Evolutionary conservation across 306 rosid genomes (phyloP), one percentile per base, ranked within the genome.

Genomic region (Fragaria iinumae): DNA sequence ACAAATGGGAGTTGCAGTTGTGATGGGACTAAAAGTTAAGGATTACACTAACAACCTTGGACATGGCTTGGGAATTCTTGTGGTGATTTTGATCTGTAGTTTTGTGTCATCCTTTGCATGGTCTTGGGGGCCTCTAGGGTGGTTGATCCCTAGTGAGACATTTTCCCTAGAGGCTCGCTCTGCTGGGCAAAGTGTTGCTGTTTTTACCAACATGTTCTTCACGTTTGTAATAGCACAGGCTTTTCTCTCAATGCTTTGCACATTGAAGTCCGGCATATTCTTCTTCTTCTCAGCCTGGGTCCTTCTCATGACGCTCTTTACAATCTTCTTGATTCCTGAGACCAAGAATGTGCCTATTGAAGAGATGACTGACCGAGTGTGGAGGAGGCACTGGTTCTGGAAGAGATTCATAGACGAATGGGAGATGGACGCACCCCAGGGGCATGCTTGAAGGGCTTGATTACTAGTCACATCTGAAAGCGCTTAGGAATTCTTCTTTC

Each of bases 321-420:
- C 86, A 2, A 20, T 90, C 27, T 88, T 91, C 77, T 72, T 91
- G 20, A 49, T 93, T 11, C 98, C 98, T 0, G 97, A 93, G 86
- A 93, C 98, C 0, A 93, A 93, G 84, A 86, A 86, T 34, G 68
- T 93, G 39, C 97, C 98, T 1, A 93, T 93, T 36, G 98, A 93
- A 75, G 97, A 91, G 80, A 93, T 91, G 97, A 76, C 79, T 0
- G 85, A 91, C 11, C 82, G 86, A 10, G 98, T 90, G 2, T 91
- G 97, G 97, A 88, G 82, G 77, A 80, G 71, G n/a, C 97, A 93
- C 53, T 91, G 98, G 98, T 67, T 86, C 18, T 93, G 98, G 98
- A 93, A 81, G 88, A 83, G 90, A 62, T 93, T 76, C 73, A 53
- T 83, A 80, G 86, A 88, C 5, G 81, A 80, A 29, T 41, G 63